Percentiles rank a stretch among this genome's conserved stretches.
phyloP scores from a whole-genome alignment of 495 filamentous ascomycete species.

The Penicillium odoratum region DNA sequence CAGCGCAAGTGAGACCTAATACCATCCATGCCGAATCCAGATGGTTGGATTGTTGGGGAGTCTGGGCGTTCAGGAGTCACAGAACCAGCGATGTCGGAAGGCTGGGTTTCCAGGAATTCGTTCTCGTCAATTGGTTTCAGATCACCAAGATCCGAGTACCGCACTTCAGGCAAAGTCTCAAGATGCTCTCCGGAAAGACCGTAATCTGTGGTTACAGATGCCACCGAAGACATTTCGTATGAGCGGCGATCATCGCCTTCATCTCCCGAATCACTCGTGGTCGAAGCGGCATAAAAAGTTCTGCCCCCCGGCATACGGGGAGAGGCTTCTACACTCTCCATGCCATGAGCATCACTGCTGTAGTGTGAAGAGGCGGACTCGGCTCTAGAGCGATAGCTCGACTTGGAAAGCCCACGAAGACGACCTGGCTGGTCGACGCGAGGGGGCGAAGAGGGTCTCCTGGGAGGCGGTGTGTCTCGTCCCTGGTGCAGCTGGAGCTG shows the following conservation, averaged over 20 bases:
- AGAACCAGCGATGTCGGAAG: conserved; percentile 8
- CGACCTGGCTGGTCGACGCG: conserved; percentile 31
- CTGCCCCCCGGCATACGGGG: conserved; percentile 26
- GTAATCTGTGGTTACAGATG: conserved; percentile 29
- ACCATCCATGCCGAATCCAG: conserved; percentile 62
- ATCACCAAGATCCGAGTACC: conserved; percentile 44
- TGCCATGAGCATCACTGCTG: conserved; percentile 35
- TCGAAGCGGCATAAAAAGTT: conserved; percentile 48
- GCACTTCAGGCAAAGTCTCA: conserved; percentile 41
- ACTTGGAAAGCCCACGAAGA: conserved; percentile 39
- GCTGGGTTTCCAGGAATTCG: conserved; percentile 15
- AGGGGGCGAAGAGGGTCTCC: conserved; percentile 36
- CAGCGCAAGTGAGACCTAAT: conserved; percentile 77
- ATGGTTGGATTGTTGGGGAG: conserved; percentile 72
- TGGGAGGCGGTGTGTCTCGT: conserved; percentile 44
- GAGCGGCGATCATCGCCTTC: conserved; percentile 33
- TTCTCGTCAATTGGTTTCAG: conserved; percentile 47
- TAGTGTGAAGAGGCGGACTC: conserved; percentile 48
- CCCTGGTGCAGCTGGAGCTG: conserved; percentile 77
- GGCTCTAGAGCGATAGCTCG: conserved; percentile 46
- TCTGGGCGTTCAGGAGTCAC: conserved; percentile 52
- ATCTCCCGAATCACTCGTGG: conserved; percentile 45
- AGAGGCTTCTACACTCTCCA: conserved; percentile 35
- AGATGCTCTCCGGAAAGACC: conserved; percentile 29
- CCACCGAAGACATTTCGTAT: conserved; percentile 26